A percentile compares a stretch with the other conserved stretches of the same genome.
phyloP scores from a whole-genome alignment of 1,139 yeast species.

The Yamadazyma dendronema region DNA sequence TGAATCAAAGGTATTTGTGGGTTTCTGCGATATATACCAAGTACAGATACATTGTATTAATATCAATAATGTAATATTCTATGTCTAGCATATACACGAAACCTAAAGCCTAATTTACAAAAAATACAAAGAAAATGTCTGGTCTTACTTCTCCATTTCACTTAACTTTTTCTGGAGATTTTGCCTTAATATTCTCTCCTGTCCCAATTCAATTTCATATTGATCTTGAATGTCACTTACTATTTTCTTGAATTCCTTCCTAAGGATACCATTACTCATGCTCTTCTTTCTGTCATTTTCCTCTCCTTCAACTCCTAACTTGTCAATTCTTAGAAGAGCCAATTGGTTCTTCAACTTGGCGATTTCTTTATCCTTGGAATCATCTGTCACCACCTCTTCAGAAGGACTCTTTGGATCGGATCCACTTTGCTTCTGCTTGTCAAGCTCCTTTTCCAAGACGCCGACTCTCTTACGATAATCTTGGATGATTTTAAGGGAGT shows the following conservation, averaged over 20 bases:
- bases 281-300: conserved; percentile 20
- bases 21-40: too few relatives aligned
- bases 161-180: conserved; percentile 8
- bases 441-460: conserved; percentile 45
- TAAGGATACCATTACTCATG: conserved; percentile 47
- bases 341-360: conserved; percentile 47
- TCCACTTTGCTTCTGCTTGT: conserved; percentile 18
- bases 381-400: conserved; percentile 14
- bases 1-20: too few relatives aligned
- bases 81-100: background rate
- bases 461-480: conserved; percentile 47
- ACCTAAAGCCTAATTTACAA: conserved; percentile 5
- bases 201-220: conserved; percentile 56
- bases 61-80: too few relatives aligned
- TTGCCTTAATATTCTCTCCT: conserved; percentile 40
- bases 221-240: conserved; percentile 62
- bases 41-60: too few relatives aligned
- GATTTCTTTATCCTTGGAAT: conserved; percentile 42
- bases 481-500: conserved; percentile 46
- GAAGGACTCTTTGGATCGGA: background rate
- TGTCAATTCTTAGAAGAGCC: conserved; percentile 49
- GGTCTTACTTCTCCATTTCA: background rate
- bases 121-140: too few relatives aligned
- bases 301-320: conserved; percentile 33
- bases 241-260: conserved; percentile 70